phyloP scores from a whole-genome alignment of 345 rosid species.

The Punica granatum region DNA sequence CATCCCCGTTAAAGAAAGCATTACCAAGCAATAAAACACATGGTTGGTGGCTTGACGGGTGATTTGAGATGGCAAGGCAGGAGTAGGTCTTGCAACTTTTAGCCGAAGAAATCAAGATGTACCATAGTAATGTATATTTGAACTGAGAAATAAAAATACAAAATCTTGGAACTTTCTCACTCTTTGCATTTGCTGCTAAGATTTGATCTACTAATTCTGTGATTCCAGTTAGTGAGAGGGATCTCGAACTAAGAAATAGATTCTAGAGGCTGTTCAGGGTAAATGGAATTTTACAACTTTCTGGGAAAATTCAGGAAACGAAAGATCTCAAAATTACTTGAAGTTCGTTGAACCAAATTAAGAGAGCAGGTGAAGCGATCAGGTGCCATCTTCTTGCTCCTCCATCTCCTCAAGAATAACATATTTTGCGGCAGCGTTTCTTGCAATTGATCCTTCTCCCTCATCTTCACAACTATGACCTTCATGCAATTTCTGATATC shows the following conservation, averaged over 20 bases:
- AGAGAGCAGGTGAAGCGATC: slow-evolving; percentile 13
- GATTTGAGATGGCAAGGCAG: too few species aligned
- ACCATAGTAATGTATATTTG: too few species aligned
- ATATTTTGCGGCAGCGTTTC: slow-evolving; percentile 49
- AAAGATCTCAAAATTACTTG: not conserved
- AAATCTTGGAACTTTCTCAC: not conserved
- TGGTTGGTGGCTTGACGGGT: not conserved
- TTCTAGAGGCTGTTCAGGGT: not conserved
- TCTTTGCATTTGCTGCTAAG: not conserved
- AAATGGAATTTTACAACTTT: not conserved
- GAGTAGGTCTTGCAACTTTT: too few species aligned
- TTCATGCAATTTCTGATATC: slow-evolving; percentile 64
- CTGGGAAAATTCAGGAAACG: not conserved
- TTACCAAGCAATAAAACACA: not conserved
- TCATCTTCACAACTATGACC: slow-evolving; percentile 34
- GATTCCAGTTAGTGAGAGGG: too few species aligned
- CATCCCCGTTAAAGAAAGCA: not conserved
- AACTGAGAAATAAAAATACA: not conserved
- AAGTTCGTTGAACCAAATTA: not conserved
- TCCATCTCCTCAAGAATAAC: slow-evolving; percentile 87
- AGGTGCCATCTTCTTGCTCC: slow-evolving; percentile 44
- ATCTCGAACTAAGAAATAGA: too few species aligned
- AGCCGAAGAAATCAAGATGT: too few species aligned
- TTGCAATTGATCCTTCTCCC: slow-evolving; percentile 11
- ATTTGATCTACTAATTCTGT: too few species aligned